A percentile compares a stretch with the other conserved stretches of the same genome.
phyloP scores from a whole-genome alignment of 177 flowering plant genomes.

The Telopea speciosissima region DNA sequence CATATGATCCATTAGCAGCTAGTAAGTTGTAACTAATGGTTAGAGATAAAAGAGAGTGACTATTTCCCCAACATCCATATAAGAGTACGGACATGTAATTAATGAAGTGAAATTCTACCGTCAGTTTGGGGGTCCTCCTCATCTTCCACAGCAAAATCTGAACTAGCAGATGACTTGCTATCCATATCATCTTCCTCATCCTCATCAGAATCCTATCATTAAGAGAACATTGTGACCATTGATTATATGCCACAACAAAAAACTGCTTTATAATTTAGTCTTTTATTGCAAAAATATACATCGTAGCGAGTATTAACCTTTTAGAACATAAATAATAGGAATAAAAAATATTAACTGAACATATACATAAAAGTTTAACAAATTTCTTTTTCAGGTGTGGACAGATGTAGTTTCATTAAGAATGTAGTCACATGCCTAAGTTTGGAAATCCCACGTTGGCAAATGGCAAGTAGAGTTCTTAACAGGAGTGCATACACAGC shows the following conservation, averaged over 20 bases:
- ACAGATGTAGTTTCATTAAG: not conserved
- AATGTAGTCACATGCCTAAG: not conserved
- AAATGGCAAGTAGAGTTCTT: not conserved
- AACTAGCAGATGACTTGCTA: constrained; percentile 22
- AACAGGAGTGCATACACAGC: not conserved
- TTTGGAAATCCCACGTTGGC: not conserved
- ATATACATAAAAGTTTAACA: not conserved
- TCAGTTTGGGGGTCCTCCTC: constrained; percentile 28
- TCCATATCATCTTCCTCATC: constrained; percentile 23
- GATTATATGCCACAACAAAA: not conserved
- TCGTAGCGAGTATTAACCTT: not conserved
- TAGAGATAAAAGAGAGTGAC: not conserved
- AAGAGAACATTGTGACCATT: constrained; percentile 2
- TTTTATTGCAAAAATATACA: too few species aligned
- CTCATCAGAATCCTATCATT: constrained; percentile 37
- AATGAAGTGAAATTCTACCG: constrained; percentile 24
- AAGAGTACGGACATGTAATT: not conserved
- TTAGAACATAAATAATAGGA: not conserved
- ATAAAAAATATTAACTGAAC: not conserved
- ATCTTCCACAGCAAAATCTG: constrained; percentile 38
- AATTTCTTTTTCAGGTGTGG: not conserved
- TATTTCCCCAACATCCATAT: not conserved
- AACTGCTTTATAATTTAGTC: not conserved
- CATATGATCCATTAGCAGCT: not conserved
- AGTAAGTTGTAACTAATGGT: not conserved